Base-by-base conservation (phyloP, 2,329 filamentous ascomycete species). In the Aspergillus calidoustus region DNA sequence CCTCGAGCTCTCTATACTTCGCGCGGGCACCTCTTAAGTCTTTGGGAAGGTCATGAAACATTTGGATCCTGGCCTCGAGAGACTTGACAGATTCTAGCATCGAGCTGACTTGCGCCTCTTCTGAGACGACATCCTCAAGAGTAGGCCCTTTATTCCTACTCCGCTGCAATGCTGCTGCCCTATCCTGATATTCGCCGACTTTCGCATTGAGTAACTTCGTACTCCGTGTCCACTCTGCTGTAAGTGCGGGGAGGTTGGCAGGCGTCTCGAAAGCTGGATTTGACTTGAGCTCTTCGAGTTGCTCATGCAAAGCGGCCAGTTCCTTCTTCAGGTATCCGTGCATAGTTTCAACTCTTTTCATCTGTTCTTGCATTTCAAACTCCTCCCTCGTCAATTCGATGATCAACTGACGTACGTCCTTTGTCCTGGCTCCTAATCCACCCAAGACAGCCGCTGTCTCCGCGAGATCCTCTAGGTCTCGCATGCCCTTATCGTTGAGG, bases 1-100 rank as follows among this genome's bases (percentile, higher is more conserved):
- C 78, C 62, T 90, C 85, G 48, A 93, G 77, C 31, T 82, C 80
- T 66, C 91, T 89, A 30, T 97, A 82, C 72, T 91, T 88, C n/a
- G 81, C 78, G 67, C 89, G 84, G 41, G 92, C 92, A 51, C 86
- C 83, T 52, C 88, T 84, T 8, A 85, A 77, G 70, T 96, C 88
- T 6, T 87, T 88, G 1, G 93, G 91, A 62, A 97, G 76, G 7
- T 89, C 88, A 57, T 88, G 85, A 67, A 92, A 96, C 23, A 82
- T 83, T 43, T 81, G 82, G 19, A 94, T 81, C 64, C 89, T 85
- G 1, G 86, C 87, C 57, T 89, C 85, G 64, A 93, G 92, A 11
- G 81, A 82, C 50, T 82, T 82, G 7, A 95, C 82, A 60, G 89
- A 84, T 4, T 83, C 78, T 41, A 89, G 79, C 46, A 94, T 75